Evolutionary conservation across 2,329 filamentous ascomycete genomes (phyloP).

Genomic region (Fusarium concolor): DNA sequence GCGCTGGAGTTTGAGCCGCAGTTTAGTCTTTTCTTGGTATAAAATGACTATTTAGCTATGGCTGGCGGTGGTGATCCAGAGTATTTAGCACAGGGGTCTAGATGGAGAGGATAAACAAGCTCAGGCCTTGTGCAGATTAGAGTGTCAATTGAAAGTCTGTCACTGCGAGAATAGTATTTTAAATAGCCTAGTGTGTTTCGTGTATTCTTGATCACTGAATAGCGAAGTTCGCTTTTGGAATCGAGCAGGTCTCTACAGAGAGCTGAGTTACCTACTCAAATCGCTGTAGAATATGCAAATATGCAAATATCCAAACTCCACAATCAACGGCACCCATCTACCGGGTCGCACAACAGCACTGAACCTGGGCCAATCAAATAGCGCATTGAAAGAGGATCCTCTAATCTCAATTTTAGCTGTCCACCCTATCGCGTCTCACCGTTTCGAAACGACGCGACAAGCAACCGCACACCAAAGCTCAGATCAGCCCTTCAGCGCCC

Average conservation of each 20-base stretch:
- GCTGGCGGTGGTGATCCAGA: conserved; percentile 4
- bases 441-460: conserved; percentile 38
- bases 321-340: conserved; percentile 22
- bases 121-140: neutral
- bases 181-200: neutral
- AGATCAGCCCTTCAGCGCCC: neutral
- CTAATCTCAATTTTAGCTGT: conserved; percentile 28
- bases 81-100: neutral
- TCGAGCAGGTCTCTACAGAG: neutral
- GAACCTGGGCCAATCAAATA: conserved; percentile 19
- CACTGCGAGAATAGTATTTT: neutral
- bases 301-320: conserved; percentile 23
- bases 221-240: neutral
- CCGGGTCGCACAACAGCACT: neutral
- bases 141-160: neutral
- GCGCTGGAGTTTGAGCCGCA: conserved; percentile 13
- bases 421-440: conserved; percentile 35
- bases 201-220: neutral
- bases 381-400: conserved; percentile 22
- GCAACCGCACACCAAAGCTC: conserved; percentile 14
- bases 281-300: neutral
- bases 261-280: neutral
- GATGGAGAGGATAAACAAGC: neutral
- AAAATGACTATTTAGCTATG: neutral
- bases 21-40: neutral